Percentiles rank a stretch among this genome's conserved stretches.
Evolutionary conservation across 176 grass and related monocot species (phyloP).

Genomic region (Lolium rigidum): DNA sequence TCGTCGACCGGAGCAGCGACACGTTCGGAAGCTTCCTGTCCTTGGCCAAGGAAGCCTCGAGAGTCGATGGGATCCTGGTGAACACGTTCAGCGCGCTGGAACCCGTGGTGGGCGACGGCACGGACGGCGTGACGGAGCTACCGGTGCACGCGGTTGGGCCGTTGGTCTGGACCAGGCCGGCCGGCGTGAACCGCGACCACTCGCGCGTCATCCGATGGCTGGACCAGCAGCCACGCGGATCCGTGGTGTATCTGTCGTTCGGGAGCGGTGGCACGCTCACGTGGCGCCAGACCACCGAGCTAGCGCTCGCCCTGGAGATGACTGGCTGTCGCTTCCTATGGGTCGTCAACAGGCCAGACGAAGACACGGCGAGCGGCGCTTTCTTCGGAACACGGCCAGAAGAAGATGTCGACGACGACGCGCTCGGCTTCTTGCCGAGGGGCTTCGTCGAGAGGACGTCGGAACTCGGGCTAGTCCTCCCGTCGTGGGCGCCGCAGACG

Average conservation of each 20-base stretch:
- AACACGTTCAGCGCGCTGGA: constrained; percentile 68
- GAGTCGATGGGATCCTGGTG: constrained; percentile 58
- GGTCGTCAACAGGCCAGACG: constrained; percentile 52
- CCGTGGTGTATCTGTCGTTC: constrained; percentile 67
- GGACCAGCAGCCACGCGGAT: constrained; percentile 55
- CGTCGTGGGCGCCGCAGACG: constrained; percentile 40
- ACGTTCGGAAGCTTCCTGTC: constrained; percentile 55
- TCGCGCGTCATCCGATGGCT: constrained; percentile 52
- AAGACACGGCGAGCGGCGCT: background rate
- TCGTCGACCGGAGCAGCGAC: constrained; percentile 51
- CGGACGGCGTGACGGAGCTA: background rate
- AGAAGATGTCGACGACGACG: background rate
- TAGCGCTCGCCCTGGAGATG: constrained; percentile 57
- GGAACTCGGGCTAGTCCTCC: constrained; percentile 22
- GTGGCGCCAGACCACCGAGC: constrained; percentile 46
- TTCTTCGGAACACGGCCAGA: constrained; percentile 27
- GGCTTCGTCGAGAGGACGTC: constrained; percentile 54
- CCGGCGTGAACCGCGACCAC: background rate
- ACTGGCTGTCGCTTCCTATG: constrained; percentile 56
- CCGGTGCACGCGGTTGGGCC: constrained; percentile 63
- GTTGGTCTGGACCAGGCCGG: constrained; percentile 43
- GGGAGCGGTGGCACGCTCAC: constrained; percentile 67
- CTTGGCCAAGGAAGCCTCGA: constrained; percentile 20
- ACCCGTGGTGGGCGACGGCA: constrained; percentile 25
- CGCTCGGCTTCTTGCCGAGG: constrained; percentile 35